Percentiles rank a stretch among this genome's conserved stretches.
These are phyloP conservation scores for Perkinsus chesapeaki DNA, from an alignment of 169 alveolate genomes.

Conservation along the genomic window DNA sequence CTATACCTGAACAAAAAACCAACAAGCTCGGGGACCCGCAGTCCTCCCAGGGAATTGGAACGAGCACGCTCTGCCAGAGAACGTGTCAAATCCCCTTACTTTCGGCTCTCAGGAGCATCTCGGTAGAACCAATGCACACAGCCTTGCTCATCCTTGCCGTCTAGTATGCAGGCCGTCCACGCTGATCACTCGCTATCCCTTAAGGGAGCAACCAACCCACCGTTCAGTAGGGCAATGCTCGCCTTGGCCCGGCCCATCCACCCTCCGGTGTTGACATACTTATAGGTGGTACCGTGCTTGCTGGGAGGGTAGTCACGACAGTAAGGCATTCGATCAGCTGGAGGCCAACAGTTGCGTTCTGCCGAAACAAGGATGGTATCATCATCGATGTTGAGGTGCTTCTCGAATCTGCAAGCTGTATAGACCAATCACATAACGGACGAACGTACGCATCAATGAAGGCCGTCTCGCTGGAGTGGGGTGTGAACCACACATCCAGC, in stretches of 20 bases:
- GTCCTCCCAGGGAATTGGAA: not conserved
- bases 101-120: not conserved
- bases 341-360: not conserved
- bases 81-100: too few species aligned
- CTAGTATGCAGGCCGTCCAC: not conserved
- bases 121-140: not conserved
- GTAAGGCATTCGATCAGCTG: not conserved
- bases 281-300: not conserved
- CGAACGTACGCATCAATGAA: not conserved
- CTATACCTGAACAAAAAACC: not conserved
- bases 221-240: not conserved
- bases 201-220: not conserved
- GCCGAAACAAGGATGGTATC: not conserved
- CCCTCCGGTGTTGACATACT: not conserved
- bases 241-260: not conserved
- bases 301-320: not conserved
- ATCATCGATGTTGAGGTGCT: not conserved
- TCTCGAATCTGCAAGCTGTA: not conserved
- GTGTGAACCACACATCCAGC: not conserved
- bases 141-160: not conserved
- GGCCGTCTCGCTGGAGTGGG: not conserved
- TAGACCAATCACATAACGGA: not conserved
- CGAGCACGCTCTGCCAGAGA: not conserved
- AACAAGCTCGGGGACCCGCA: not conserved
- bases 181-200: not conserved